These are phyloP conservation scores for Esteya vermicola DNA, from an alignment of 2,329 filamentous ascomycete genomes.

Conservation along the genomic window DNA sequence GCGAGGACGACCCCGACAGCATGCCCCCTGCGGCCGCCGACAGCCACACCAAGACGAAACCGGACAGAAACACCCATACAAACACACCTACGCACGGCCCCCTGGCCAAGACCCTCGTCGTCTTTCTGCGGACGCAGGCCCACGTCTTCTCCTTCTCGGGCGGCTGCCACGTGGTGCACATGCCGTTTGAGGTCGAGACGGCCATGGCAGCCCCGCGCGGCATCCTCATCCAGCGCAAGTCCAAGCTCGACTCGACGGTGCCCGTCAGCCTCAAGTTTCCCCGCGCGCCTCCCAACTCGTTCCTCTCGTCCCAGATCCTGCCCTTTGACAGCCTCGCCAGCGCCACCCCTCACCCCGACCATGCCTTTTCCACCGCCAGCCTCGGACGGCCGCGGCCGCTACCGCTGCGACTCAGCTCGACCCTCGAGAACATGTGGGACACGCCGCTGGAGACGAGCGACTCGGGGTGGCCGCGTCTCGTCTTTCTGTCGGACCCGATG, in stretches of 20 bases:
- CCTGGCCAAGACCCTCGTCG: conserved; percentile 60
- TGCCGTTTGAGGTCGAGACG: conserved; percentile 87
- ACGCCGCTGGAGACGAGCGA: conserved; percentile 35
- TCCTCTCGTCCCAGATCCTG: conserved; percentile 55
- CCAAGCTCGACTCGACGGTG: conserved; percentile 33
- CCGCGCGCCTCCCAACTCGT: conserved; percentile 66
- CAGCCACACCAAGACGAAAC: too few species aligned
- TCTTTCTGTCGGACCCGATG: conserved; percentile 74
- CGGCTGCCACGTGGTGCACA: conserved; percentile 75
- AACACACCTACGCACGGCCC: conserved; percentile 5
- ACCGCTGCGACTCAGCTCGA: conserved; percentile 35
- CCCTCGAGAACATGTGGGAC: conserved; percentile 45
- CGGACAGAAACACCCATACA: neutral
- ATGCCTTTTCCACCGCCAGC: conserved; percentile 42
- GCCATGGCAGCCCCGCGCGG: conserved; percentile 73
- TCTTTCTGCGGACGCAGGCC: conserved; percentile 83
- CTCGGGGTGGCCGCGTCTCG: conserved; percentile 58
- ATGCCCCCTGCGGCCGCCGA: too few species aligned
- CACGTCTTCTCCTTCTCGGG: conserved; percentile 87
- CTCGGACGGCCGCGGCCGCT: conserved; percentile 40
- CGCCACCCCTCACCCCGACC: conserved; percentile 31
- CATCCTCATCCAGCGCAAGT: conserved; percentile 73
- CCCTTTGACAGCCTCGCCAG: conserved; percentile 32
- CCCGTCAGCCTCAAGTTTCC: conserved; percentile 41
- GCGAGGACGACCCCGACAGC: conserved; percentile 8